Evolutionary conservation across 2,329 filamentous ascomycete species (phyloP).

Genomic region (Fusarium kyushuense): DNA sequence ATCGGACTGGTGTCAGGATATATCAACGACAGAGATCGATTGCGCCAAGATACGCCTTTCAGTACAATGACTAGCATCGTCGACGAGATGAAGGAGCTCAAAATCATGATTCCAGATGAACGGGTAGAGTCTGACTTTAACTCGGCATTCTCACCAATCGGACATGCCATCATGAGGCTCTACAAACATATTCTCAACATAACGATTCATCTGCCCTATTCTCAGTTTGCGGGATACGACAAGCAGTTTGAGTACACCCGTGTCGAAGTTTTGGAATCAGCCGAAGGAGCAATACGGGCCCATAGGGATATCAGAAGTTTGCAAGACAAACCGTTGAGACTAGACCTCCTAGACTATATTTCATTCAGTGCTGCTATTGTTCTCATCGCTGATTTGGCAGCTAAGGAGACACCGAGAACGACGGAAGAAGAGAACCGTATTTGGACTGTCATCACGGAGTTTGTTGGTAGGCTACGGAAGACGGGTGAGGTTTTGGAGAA

Average conservation of each 20-base stretch:
- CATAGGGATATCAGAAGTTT: constrained; percentile 49
- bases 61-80: constrained; percentile 1
- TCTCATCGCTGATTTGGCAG: constrained; percentile 57
- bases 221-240: constrained; percentile 55
- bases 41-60: constrained; percentile 3
- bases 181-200: constrained; percentile 55
- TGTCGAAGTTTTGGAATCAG: constrained; percentile 55
- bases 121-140: constrained; percentile 8
- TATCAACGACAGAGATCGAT: constrained; percentile 20
- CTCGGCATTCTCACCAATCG: constrained; percentile 13
- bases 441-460: constrained; percentile 1
- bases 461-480: constrained; percentile 4
- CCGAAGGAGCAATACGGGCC: constrained; percentile 54
- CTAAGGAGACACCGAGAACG: not conserved
- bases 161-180: constrained; percentile 54
- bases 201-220: constrained; percentile 60
- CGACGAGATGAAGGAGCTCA: constrained; percentile 55
- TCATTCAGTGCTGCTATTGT: constrained; percentile 60
- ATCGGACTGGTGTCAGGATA: constrained; percentile 20
- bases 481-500: constrained; percentile 2
- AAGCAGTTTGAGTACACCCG: constrained; percentile 53
- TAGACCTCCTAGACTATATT: constrained; percentile 62
- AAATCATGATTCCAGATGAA: constrained; percentile 46
- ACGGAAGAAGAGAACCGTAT: constrained; percentile 11
- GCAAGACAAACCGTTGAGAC: constrained; percentile 45